Evolutionary conservation across 1,139 yeast species (phyloP), one percentile per base, ranked within the genome.

Genomic region (Williopsis jadinii): DNA sequence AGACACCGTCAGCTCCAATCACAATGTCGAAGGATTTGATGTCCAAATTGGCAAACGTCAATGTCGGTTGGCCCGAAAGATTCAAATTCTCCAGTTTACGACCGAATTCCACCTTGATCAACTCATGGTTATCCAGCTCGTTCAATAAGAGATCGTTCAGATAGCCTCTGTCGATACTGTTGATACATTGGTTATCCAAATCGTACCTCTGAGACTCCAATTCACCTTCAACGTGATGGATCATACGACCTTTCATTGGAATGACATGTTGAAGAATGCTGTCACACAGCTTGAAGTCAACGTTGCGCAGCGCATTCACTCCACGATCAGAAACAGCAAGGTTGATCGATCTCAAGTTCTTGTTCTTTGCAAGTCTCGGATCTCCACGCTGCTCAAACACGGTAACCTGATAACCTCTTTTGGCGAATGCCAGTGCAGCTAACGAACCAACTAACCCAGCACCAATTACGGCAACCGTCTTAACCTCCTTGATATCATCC

Each of bases 371-470:
- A 31, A 39, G 38, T 32, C 57, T 45, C 11, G 56, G 56, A 33
- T 53, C 55, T 27, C 41, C 50, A 38, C 86, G 66, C 11, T 77
- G 66, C 50, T 90, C 97, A 52, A 75, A 84, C 8, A 90, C 59
- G 0, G 79, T 70, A 11, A 90, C 97, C 0, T 72, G 51, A 59
- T 75, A 83, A n/a, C 95, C 96, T 45, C 76, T 71, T 42, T 77
- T 68, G 4, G 81, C 77, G 38, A 90, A 71, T 0, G 92, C 95
- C 24, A 90, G 62, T 0, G 96, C 95, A 0, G 92, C 76, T n/a
- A 87, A 68, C 42, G 94, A 75, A 1, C 97, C 97, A 4, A 90
- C 97, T 3, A 86, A 75, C 0, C 97, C 97, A 1, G 95, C 95
- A 1, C 94, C 90, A 11, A 81, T 73, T 32, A 82, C 69, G 1